Percentiles rank a stretch among this genome's conserved stretches.
phyloP scores from a whole-genome alignment of 31 red algal species.

The Odonthalia washingtoniensis region DNA sequence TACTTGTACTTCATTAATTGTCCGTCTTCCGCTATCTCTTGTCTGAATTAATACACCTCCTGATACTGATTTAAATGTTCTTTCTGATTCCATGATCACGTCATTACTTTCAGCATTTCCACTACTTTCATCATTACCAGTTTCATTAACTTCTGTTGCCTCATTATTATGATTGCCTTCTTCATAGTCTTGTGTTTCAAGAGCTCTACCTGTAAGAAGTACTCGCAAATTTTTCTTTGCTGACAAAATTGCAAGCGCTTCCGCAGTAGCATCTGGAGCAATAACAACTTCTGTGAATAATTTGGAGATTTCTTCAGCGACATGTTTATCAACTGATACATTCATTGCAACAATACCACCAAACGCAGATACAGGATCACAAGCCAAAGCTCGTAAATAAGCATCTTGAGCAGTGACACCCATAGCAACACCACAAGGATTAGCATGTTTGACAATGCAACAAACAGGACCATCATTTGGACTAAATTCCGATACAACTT shows the following conservation, averaged over 20 bases:
- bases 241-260: slow-evolving; percentile 72
- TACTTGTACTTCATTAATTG: slow-evolving; percentile 67
- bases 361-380: slow-evolving; percentile 93
- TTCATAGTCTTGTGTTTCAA: no score
- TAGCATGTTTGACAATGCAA: slow-evolving; percentile 98
- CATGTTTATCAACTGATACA: slow-evolving; percentile 73
- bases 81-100: not conserved
- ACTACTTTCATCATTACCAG: not conserved
- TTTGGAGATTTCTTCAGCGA: slow-evolving; percentile 84
- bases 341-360: slow-evolving; percentile 96
- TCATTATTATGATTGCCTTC: no score
- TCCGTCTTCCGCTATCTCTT: slow-evolving; percentile 66
- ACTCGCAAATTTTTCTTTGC: slow-evolving; percentile 90
- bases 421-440: slow-evolving; percentile 94
- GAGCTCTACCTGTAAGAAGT: not conserved
- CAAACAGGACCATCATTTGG: slow-evolving; percentile 62
- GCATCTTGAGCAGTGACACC: slow-evolving; percentile 89
- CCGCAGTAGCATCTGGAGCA: slow-evolving; percentile 88
- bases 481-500: slow-evolving; percentile 83
- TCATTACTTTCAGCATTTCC: no score
- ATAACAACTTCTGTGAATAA: slow-evolving; percentile 96
- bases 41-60: slow-evolving; percentile 89
- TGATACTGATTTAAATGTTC: slow-evolving; percentile 78
- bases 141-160: no score
- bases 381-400: slow-evolving; percentile 84